Evolutionary conservation across 352 stramenopile species (phyloP), one percentile per base, ranked within the genome.

Genomic region (Phytopythium cucurbitacearum): DNA sequence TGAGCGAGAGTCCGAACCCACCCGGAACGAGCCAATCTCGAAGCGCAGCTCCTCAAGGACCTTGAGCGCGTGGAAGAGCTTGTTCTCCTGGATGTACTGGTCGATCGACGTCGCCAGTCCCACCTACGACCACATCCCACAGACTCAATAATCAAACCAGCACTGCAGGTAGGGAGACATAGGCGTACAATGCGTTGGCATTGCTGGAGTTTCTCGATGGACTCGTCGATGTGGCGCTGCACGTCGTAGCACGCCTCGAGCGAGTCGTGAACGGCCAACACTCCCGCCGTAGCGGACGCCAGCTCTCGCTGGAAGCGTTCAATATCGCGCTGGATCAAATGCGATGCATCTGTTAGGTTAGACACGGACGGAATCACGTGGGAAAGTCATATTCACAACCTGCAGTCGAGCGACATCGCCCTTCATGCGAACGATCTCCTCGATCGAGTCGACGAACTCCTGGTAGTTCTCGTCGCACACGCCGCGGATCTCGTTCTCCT

Each of bases 351-450:
- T 6, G 9, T 5, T 13, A n/a, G 0, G 15, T 7, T 28, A 32
- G 3, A n/a, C 10, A 8, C 5, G 2, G 11, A 5, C 7, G 8
- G 12, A 3, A 21, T 47, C 32, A 6, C 8, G 16, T 11, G 15
- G 3, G n/a, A 28, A 21, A 16, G 40, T 8, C 37, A 36, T 2
- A 5, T 13, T 0, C 15, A 7, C 7, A 28, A 86, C 79, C 74
- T 89, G 76, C 2, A 91, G 56, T 50, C 79, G 82, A 12, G 67
- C 70, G 49, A 89, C 74, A 46, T 90, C 81, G 21, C 64, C 63
- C 58, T 92, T 92, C 75, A 92, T 89, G 56, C 73, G 73, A 39
- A 90, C 77, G 59, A 90, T 85, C 51, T 92, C 81, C 51, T 92
- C 81, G 57, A 92, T 89, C 28, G 81, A 89, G 41, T 89, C 72